These are phyloP conservation scores for Bocquillonia castaneifolia DNA, from an alignment of 441 rosid species.

Conservation along the genomic window DNA sequence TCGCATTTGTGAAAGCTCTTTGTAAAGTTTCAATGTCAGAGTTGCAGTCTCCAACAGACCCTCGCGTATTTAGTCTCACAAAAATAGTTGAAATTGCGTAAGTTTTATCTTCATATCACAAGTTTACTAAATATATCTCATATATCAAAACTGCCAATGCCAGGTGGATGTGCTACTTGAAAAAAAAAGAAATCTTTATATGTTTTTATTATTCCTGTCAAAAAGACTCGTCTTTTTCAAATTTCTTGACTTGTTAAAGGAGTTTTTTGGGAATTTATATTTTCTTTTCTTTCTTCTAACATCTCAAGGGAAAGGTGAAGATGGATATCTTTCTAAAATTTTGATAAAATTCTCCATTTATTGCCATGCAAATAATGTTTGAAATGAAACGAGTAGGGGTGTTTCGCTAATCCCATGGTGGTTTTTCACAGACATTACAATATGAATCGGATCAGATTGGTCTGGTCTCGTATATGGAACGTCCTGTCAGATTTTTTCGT, in stretches of 20 bases:
- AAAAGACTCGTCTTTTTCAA: background rate
- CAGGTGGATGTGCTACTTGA: background rate
- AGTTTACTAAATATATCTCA: background rate
- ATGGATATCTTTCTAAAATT: background rate
- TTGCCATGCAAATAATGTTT: conserved; percentile 5
- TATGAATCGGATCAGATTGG: conserved; percentile 97
- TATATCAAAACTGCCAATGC: background rate
- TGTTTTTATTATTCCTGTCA: background rate
- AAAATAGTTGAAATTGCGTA: conserved; percentile 99
- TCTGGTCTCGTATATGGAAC: conserved; percentile 97
- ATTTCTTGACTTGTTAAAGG: background rate
- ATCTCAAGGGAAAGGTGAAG: background rate
- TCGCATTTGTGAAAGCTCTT: conserved; percentile 91
- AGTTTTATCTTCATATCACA: conserved; percentile 28
- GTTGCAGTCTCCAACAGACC: conserved; percentile 95
- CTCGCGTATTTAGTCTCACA: conserved; percentile 97
- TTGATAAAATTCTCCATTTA: background rate
- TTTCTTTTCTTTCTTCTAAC: background rate
- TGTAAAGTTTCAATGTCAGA: conserved; percentile 95
- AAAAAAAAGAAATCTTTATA: background rate
- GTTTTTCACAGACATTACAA: conserved; percentile 83
- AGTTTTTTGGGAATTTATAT: conserved; percentile 5
- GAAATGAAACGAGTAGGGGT: background rate
- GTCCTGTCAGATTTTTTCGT: conserved; percentile 98
- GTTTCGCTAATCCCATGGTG: background rate